Conservation (phyloP, 495 filamentous ascomycete species). For the Neurospora hispaniola region DNA sequence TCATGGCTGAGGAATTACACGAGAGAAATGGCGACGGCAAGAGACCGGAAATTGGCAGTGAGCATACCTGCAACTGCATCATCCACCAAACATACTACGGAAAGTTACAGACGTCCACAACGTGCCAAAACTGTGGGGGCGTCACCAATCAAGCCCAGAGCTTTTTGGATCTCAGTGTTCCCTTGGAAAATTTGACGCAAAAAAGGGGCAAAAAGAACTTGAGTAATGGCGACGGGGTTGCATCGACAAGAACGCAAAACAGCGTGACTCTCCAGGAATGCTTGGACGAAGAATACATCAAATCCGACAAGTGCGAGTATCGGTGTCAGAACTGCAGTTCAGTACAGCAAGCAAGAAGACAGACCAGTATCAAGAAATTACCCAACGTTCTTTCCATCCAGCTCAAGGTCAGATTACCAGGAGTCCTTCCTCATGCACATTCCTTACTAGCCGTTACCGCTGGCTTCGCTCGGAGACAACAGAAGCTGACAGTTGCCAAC, state of each 20-base stretch:
- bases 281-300: slow-evolving; percentile 71
- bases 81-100: slow-evolving; percentile 86
- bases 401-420: slow-evolving; percentile 55
- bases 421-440: not conserved
- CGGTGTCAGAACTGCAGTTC: slow-evolving; percentile 66
- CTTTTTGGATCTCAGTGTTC: slow-evolving; percentile 77
- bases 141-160: slow-evolving; percentile 70
- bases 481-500: not conserved
- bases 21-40: slow-evolving; percentile 50
- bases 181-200: slow-evolving; percentile 52
- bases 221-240: slow-evolving; percentile 24
- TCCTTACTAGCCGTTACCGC: not conserved
- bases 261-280: slow-evolving; percentile 58
- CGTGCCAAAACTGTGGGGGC: slow-evolving; percentile 72
- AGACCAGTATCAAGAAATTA: slow-evolving; percentile 65
- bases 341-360: slow-evolving; percentile 64
- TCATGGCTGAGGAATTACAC: slow-evolving; percentile 79
- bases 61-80: slow-evolving; percentile 67
- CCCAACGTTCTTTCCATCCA: slow-evolving; percentile 86
- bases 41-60: slow-evolving; percentile 43
- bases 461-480: not conserved
- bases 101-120: slow-evolving; percentile 74
- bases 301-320: slow-evolving; percentile 65
- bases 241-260: not conserved
- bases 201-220: slow-evolving; percentile 36